These are phyloP conservation scores for Cystobasidium sp. DNA, from an alignment of 1,284 basidiomycete genomes.

Conservation along the genomic window DNA sequence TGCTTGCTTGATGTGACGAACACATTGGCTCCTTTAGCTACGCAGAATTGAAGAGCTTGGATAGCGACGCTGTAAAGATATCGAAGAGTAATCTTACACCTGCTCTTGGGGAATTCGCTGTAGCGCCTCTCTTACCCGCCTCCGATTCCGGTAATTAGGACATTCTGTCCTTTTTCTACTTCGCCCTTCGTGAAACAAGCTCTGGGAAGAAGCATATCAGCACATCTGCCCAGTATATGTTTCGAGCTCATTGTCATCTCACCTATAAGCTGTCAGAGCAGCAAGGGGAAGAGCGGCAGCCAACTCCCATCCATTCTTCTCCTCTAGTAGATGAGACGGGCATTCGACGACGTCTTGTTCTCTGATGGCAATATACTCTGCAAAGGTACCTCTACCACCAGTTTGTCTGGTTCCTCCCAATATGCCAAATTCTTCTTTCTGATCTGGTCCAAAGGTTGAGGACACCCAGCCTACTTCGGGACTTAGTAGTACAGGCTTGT, in stretches of 20 bases:
- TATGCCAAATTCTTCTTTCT: constrained; percentile 48
- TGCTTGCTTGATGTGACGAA: constrained; percentile 78
- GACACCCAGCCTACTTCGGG: constrained; percentile 48
- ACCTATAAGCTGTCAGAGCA: constrained; percentile 83
- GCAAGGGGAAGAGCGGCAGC: constrained; percentile 76
- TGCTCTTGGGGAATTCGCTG: not conserved
- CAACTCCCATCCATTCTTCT: constrained; percentile 54
- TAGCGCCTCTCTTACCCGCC: constrained; percentile 61
- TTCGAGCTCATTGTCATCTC: constrained; percentile 24
- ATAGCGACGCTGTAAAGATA: constrained; percentile 73
- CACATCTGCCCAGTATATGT: not conserved
- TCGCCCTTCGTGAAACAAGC: constrained; percentile 72
- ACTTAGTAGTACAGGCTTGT: constrained; percentile 48
- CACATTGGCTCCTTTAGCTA: constrained; percentile 76
- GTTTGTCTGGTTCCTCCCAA: constrained; percentile 48
- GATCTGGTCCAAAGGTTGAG: constrained; percentile 49
- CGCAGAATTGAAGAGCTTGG: constrained; percentile 72
- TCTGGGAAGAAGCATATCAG: constrained; percentile 57
- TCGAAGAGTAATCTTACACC: not conserved
- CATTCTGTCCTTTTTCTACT: constrained; percentile 68
- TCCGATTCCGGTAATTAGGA: constrained; percentile 73
- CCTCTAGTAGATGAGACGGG: constrained; percentile 71
- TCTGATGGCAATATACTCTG: constrained; percentile 75
- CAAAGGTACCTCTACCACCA: constrained; percentile 66
- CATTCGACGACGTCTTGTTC: constrained; percentile 70